Percentiles rank a stretch among this genome's conserved stretches.
Evolutionary conservation across 2,329 filamentous ascomycete species (phyloP).

Genomic region (Colletotrichum kahawae): DNA sequence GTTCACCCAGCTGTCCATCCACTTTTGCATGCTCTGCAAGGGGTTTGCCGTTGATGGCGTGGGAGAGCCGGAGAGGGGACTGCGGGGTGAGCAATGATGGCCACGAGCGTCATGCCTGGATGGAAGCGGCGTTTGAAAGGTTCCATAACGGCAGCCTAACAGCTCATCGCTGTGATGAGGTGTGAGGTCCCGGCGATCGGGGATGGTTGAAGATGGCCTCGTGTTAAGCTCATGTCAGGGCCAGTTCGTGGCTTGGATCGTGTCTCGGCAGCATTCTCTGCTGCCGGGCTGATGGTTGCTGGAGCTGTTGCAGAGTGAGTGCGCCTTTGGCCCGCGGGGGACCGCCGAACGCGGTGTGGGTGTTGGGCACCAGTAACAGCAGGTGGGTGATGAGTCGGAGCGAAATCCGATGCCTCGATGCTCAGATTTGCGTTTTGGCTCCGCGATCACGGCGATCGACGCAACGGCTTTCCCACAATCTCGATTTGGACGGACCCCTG

Average conservation of each 20-base stretch:
- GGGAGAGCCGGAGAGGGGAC: not conserved
- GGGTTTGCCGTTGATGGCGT: not conserved
- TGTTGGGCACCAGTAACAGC: not conserved
- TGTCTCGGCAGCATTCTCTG: not conserved
- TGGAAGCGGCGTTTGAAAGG: not conserved
- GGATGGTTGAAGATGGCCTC: not conserved
- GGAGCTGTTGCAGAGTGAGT: not conserved
- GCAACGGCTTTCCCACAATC: conserved; percentile 9
- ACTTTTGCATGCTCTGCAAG: not conserved
- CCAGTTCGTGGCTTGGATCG: not conserved
- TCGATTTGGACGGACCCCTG: conserved; percentile 2
- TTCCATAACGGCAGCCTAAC: not conserved
- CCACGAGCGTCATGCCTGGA: not conserved
- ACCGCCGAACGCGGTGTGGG: not conserved
- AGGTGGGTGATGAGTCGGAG: not conserved
- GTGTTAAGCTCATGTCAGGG: not conserved
- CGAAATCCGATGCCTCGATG: conserved; percentile 15
- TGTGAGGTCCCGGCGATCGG: not conserved
- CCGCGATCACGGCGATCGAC: conserved; percentile 18
- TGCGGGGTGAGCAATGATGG: not conserved
- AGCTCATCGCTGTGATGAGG: not conserved
- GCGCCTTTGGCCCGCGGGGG: not conserved
- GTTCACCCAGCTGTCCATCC: not conserved
- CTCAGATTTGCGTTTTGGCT: conserved; percentile 14
- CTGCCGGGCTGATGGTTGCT: not conserved